Evolutionary conservation across 2,329 filamentous ascomycete species (phyloP).

Genomic region (Colletotrichum sp.): DNA sequence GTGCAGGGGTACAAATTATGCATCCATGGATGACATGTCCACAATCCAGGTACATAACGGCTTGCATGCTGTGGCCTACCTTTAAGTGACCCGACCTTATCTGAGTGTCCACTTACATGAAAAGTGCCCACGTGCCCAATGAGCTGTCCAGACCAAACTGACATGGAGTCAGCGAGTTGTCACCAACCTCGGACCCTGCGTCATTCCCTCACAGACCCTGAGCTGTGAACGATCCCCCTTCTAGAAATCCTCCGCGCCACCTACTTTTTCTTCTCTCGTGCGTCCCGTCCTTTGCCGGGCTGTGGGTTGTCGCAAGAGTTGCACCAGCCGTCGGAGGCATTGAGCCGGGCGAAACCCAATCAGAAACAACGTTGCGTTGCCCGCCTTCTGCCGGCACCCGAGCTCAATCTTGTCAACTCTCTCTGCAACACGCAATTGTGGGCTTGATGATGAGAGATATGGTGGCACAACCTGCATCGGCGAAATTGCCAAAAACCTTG

Average conservation of each 20-base stretch:
- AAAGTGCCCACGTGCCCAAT: not conserved
- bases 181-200: not conserved
- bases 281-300: not conserved
- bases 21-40: not conserved
- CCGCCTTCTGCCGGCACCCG: not conserved
- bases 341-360: not conserved
- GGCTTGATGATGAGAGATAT: not conserved
- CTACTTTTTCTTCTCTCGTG: not conserved
- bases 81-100: not conserved
- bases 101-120: not conserved
- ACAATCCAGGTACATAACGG: not conserved
- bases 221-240: not conserved
- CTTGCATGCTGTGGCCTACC: not conserved
- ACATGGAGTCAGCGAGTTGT: not conserved
- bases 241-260: not conserved
- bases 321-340: not conserved
- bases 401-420: not conserved
- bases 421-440: not conserved
- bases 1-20: not conserved
- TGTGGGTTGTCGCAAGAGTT: not conserved
- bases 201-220: slow-evolving; percentile 4
- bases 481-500: not conserved
- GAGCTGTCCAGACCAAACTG: not conserved
- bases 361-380: not conserved
- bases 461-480: not conserved